Evolutionary conservation across 306 rosid species (phyloP).

Genomic region (Prunus salicina): DNA sequence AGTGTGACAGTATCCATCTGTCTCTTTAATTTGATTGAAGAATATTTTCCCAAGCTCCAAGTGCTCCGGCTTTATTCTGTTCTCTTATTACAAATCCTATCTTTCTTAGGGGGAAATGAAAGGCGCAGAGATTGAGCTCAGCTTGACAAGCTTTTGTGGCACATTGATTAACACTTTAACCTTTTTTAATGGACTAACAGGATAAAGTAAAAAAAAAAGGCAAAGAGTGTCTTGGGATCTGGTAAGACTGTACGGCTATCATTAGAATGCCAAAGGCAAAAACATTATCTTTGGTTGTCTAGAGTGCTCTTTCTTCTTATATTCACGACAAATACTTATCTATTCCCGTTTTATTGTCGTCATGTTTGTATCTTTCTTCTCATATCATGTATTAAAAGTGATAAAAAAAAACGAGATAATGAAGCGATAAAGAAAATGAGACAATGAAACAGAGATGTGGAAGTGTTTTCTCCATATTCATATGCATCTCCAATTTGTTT

Average conservation of each 20-base stretch:
- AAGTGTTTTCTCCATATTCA: too few relatives aligned
- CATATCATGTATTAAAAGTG: too few relatives aligned
- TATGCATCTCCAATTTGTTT: too few relatives aligned
- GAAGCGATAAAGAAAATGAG: too few relatives aligned
- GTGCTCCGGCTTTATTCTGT: constrained; percentile 23
- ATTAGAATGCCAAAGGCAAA: constrained; percentile 25
- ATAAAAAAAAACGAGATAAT: too few relatives aligned
- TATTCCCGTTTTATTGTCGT: too few relatives aligned
- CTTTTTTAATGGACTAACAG: constrained; percentile 33
- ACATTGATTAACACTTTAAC: constrained; percentile 50
- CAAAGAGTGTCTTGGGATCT: constrained; percentile 51
- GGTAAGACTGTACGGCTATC: constrained; percentile 38
- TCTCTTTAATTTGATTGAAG: constrained; percentile 44
- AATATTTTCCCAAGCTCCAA: constrained; percentile 36
- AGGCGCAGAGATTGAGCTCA: constrained; percentile 4
- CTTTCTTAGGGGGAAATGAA: constrained; percentile 27
- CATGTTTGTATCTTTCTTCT: too few relatives aligned
- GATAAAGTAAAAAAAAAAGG: constrained; percentile 37
- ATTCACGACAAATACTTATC: too few relatives aligned
- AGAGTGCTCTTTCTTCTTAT: neutral
- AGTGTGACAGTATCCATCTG: constrained; percentile 12
- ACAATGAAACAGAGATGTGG: too few relatives aligned
- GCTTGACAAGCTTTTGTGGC: constrained; percentile 51
- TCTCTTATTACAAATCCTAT: constrained; percentile 24
- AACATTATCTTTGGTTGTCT: neutral